These are phyloP conservation scores for Hymenoscyphus scutula DNA, from an alignment of 2,329 filamentous ascomycete species.

Conservation along the genomic window DNA sequence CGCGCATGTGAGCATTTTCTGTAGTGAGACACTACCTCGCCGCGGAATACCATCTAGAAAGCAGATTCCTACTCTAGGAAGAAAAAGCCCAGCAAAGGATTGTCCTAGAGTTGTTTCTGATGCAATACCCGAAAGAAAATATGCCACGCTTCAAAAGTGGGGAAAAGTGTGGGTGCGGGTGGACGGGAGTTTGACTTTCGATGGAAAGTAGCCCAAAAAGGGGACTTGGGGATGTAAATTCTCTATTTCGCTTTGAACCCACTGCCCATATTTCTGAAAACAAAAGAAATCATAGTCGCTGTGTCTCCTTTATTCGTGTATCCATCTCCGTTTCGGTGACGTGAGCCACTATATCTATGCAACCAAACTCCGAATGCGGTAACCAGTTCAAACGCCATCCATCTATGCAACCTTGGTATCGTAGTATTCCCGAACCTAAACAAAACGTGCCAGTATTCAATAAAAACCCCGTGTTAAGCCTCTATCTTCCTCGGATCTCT, in stretches of 20 bases:
- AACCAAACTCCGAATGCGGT: background rate
- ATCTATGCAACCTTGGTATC: conserved; percentile 1
- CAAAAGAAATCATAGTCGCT: background rate
- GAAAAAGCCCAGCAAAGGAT: too few relatives aligned
- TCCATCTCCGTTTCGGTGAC: background rate
- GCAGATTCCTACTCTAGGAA: too few relatives aligned
- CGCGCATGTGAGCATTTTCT: too few relatives aligned
- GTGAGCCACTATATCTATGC: background rate
- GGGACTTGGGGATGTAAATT: background rate
- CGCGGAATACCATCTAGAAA: too few relatives aligned
- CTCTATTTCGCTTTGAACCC: background rate
- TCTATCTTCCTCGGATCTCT: conserved; percentile 10
- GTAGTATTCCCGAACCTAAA: background rate
- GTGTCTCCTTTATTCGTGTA: background rate
- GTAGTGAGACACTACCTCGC: too few relatives aligned
- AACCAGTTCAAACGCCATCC: background rate
- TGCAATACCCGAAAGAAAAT: too few relatives aligned
- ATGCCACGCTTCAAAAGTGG: too few relatives aligned
- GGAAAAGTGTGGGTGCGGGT: too few relatives aligned
- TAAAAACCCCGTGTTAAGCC: conserved; percentile 4
- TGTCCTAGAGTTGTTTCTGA: too few relatives aligned
- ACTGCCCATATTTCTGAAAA: background rate
- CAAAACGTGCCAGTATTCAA: background rate
- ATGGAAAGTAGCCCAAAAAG: too few relatives aligned
- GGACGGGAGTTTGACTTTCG: too few relatives aligned